Evolutionary conservation across 139 green algal species (phyloP).

Genomic region (Astrephomene gubernaculifera): DNA sequence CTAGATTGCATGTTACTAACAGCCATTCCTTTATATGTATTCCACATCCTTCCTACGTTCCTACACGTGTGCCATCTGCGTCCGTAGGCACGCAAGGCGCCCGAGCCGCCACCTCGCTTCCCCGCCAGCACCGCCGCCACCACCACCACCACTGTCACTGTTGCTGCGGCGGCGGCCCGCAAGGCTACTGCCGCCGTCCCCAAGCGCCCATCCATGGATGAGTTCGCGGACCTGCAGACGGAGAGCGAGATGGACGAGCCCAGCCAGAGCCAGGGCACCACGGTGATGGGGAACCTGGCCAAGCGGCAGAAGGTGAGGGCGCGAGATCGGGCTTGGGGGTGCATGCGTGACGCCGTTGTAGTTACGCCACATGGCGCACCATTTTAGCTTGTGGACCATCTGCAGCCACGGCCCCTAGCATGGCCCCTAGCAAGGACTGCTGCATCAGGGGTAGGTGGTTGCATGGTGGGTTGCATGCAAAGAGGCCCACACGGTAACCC

Average conservation of each 20-base stretch:
- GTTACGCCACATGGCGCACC: background rate
- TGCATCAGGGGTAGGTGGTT: background rate
- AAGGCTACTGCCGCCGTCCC: background rate
- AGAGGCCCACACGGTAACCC: background rate
- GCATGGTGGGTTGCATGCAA: background rate
- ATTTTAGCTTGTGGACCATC: background rate
- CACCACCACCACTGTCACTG: background rate
- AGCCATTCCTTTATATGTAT: background rate
- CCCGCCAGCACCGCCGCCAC: background rate
- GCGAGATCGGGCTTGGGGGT: background rate
- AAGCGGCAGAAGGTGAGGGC: constrained; percentile 29
- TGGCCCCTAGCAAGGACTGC: background rate
- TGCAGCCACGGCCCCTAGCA: background rate
- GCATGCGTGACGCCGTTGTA: background rate
- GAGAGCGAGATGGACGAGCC: constrained; percentile 26
- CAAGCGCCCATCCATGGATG: background rate
- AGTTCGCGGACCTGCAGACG: constrained; percentile 13
- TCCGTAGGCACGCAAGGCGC: background rate
- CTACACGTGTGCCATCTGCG: background rate
- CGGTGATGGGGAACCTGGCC: background rate
- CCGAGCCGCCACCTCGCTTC: background rate
- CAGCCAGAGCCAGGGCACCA: constrained; percentile 28
- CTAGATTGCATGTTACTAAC: background rate
- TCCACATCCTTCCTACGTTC: background rate
- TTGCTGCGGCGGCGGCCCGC: background rate